phyloP scores from a whole-genome alignment of 2,329 filamentous ascomycete species.

The Helicocarpus griseus region DNA sequence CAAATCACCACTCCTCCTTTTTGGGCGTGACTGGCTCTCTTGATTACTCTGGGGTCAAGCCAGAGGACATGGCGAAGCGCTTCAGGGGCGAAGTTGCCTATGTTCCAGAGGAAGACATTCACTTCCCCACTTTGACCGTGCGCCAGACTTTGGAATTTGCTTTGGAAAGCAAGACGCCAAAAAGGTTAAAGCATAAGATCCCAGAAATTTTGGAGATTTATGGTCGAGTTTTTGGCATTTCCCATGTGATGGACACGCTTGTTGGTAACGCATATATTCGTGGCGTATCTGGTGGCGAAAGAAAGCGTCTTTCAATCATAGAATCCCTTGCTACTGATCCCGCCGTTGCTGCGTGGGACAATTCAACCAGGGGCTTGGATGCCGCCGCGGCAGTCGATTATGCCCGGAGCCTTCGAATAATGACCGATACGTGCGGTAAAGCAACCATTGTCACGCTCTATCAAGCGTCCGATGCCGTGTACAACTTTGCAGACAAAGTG shows the following conservation, averaged over 20 bases:
- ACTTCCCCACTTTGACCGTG: conserved; percentile 75
- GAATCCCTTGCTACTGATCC: conserved; percentile 71
- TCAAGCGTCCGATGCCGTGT: conserved; percentile 56
- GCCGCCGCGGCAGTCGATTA: conserved; percentile 59
- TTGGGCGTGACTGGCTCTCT: conserved; percentile 58
- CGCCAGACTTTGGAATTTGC: conserved; percentile 80
- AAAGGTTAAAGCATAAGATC: conserved; percentile 54
- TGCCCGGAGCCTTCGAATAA: conserved; percentile 51
- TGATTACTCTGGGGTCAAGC: conserved; percentile 57
- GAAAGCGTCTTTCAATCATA: conserved; percentile 73
- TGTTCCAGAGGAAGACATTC: conserved; percentile 76
- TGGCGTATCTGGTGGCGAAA: conserved; percentile 69
- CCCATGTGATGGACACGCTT: conserved; percentile 73
- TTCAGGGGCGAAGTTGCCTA: conserved; percentile 78
- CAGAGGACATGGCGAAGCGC: conserved; percentile 58
- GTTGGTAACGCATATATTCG: conserved; percentile 75
- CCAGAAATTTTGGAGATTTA: conserved; percentile 37
- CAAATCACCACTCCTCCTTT: conserved; percentile 70
- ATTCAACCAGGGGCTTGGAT: conserved; percentile 59
- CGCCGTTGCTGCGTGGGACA: conserved; percentile 65
- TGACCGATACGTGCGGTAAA: conserved; percentile 61
- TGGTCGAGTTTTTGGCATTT: conserved; percentile 59
- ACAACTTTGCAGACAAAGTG: conserved; percentile 64
- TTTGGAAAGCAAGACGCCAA: conserved; percentile 75
- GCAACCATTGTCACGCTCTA: conserved; percentile 59